Evolutionary conservation across 257 asterid species (phyloP).

Genomic region (Nicotiana benthamiana): DNA sequence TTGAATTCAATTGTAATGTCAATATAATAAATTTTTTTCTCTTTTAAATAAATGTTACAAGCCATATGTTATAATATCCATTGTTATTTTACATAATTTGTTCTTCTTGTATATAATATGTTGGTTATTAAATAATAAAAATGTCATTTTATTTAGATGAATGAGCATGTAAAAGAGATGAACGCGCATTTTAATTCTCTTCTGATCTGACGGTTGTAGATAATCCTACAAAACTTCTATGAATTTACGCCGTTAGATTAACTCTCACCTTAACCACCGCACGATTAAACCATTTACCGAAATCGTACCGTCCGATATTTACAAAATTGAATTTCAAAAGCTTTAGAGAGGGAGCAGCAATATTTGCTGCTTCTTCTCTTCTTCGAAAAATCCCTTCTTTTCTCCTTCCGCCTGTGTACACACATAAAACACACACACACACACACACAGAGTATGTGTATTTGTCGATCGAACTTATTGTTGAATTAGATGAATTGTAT

Average conservation of each 20-base stretch:
- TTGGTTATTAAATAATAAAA: not conserved
- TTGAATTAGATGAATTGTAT: conserved; percentile 17
- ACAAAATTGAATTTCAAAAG: conserved; percentile 85
- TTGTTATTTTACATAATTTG: no score
- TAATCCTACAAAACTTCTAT: conserved; percentile 21
- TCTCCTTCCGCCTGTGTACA: conserved; percentile 15
- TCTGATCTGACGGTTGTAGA: conserved; percentile 24
- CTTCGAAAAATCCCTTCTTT: conserved; percentile 18
- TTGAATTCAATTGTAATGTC: no score
- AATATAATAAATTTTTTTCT: no score
- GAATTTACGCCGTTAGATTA: conserved; percentile 48
- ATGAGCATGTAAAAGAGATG: not conserved
- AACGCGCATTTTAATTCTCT: not conserved
- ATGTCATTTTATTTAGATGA: not conserved
- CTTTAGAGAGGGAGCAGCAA: conserved; percentile 81
- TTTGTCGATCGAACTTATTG: conserved; percentile 18
- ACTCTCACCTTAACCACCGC: conserved; percentile 13
- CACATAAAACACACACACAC: not conserved
- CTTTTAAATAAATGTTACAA: no score
- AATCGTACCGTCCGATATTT: conserved; percentile 42
- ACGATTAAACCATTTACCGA: conserved; percentile 21
- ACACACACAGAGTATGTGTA: conserved; percentile 7
- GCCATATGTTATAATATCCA: no score
- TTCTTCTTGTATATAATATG: no score
- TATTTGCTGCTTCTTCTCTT: conserved; percentile 13